These are phyloP conservation scores for Trichosporon ovoides DNA, from an alignment of 1,284 basidiomycete genomes.

Conservation along the genomic window DNA sequence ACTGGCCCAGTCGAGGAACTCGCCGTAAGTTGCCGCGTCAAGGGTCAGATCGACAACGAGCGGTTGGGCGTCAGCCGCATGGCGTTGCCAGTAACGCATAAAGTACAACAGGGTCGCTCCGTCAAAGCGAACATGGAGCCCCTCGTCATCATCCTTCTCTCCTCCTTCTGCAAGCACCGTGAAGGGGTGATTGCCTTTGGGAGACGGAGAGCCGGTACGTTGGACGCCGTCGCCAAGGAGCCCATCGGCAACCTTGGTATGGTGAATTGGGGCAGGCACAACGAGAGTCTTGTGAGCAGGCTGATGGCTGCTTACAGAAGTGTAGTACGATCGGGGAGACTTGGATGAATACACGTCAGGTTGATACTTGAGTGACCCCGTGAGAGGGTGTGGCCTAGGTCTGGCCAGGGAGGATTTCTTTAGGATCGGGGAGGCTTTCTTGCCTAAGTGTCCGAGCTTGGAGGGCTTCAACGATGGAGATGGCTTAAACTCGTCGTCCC, in stretches of 20 bases:
- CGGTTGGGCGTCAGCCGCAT: not conserved
- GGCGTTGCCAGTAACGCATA: not conserved
- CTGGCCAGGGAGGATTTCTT: not conserved
- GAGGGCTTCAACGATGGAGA: not conserved
- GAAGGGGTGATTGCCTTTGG: not conserved
- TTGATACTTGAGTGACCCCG: not conserved
- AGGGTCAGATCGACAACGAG: not conserved
- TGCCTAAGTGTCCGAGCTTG: not conserved
- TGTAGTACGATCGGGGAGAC: not conserved
- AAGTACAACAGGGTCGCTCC: not conserved
- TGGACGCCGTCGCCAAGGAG: too few relatives aligned
- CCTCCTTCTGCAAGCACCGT: not conserved
- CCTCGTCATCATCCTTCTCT: not conserved
- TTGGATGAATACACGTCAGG: not conserved
- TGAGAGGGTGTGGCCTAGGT: not conserved
- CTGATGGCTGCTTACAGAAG: too few relatives aligned
- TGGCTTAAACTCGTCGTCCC: not conserved
- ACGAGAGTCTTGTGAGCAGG: too few relatives aligned
- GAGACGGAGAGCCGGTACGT: too few relatives aligned
- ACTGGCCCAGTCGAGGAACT: not conserved
- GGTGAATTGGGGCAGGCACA: not conserved
- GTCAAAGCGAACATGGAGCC: not conserved
- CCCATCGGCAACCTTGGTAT: too few relatives aligned
- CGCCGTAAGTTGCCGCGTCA: not conserved
- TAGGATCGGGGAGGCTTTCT: not conserved